Conservation (phyloP, 2,329 filamentous ascomycete species). For the Mollisiaceae sp. region DNA sequence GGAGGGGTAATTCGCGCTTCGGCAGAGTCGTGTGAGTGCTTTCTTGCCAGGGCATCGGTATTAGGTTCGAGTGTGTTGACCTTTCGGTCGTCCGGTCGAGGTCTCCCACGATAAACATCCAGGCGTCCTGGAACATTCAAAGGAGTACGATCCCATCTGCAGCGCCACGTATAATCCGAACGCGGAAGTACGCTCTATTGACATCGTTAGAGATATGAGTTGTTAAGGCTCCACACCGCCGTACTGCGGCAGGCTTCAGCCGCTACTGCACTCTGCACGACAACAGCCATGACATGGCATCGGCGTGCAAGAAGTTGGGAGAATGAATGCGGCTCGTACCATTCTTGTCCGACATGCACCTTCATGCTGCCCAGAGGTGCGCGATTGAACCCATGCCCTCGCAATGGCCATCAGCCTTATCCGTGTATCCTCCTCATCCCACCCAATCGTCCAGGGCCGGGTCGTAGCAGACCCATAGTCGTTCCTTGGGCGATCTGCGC, state of each 20-base stretch:
- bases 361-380: conserved; percentile 28
- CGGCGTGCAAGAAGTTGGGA: conserved; percentile 23
- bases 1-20: conserved; percentile 32
- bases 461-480: conserved; percentile 48
- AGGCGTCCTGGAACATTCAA: conserved; percentile 31
- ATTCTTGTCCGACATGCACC: conserved; percentile 32
- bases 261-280: conserved; percentile 43
- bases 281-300: conserved; percentile 34
- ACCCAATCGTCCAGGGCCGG: conserved; percentile 50
- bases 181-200: conserved; percentile 38
- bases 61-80: conserved; percentile 32
- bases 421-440: conserved; percentile 47
- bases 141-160: conserved; percentile 33
- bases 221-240: conserved; percentile 40
- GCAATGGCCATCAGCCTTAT: conserved; percentile 45
- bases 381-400: conserved; percentile 42
- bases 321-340: conserved; percentile 39
- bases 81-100: conserved; percentile 28
- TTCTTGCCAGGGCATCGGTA: conserved; percentile 38
- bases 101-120: conserved; percentile 27
- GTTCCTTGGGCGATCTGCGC: conserved; percentile 47
- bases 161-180: conserved; percentile 38
- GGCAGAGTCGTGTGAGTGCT: conserved; percentile 31
- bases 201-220: conserved; percentile 41
- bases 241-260: conserved; percentile 35